Conservation (phyloP, 2,329 filamentous ascomycete genomes). For the Fusarium sororula region DNA sequence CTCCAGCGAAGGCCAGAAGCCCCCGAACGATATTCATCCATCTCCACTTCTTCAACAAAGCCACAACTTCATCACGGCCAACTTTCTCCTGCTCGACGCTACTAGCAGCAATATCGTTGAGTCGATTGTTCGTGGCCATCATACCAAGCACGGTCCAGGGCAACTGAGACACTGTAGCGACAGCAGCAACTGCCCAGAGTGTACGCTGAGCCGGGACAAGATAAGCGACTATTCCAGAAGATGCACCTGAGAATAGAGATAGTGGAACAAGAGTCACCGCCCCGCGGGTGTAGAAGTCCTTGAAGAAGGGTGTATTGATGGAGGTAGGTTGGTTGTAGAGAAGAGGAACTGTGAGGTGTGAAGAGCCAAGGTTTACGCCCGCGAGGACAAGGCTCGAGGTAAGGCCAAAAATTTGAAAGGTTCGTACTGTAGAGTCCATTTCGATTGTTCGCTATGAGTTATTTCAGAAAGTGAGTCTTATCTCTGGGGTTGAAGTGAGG, state of each 20-base stretch:
- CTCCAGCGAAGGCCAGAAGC: conserved; percentile 23
- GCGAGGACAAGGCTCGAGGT: conserved; percentile 28
- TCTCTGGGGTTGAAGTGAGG: not conserved
- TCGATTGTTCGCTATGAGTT: too few relatives aligned
- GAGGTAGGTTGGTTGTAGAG: conserved; percentile 24
- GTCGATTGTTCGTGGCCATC: conserved; percentile 29
- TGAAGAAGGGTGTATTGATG: conserved; percentile 30
- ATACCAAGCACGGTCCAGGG: conserved; percentile 31
- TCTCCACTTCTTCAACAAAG: conserved; percentile 24
- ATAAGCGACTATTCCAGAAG: conserved; percentile 25
- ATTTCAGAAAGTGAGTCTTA: not conserved
- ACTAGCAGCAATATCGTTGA: conserved; percentile 19
- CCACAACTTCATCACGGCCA: conserved; percentile 13
- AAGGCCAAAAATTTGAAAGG: conserved; percentile 15
- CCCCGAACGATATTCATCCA: conserved; percentile 35
- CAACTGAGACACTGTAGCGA: conserved; percentile 17
- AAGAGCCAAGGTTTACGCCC: conserved; percentile 27
- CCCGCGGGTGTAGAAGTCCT: conserved; percentile 25
- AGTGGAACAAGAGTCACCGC: conserved; percentile 23
- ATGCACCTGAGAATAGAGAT: conserved; percentile 10
- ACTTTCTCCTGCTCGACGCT: conserved; percentile 18
- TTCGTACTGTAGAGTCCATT: conserved; percentile 20
- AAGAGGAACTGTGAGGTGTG: conserved; percentile 29
- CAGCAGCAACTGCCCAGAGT: conserved; percentile 18
- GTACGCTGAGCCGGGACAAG: conserved; percentile 24